Base-by-base conservation (phyloP, 2,329 filamentous ascomycete species). In the Trichoderma sp. region DNA sequence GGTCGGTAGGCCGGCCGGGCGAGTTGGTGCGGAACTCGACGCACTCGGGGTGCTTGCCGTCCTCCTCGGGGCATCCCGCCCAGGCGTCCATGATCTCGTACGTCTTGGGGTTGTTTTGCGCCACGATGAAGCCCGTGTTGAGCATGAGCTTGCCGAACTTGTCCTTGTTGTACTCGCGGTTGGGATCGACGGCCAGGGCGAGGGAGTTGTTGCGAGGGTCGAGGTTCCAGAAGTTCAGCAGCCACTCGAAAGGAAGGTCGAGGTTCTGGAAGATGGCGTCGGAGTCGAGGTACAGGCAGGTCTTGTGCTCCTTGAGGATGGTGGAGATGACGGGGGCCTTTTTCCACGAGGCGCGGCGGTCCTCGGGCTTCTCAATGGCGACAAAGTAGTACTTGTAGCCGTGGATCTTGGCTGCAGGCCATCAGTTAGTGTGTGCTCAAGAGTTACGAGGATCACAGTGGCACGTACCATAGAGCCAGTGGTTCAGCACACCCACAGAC, bases 41-140 rank as follows among this genome's bases (percentile, higher is more conserved):
- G 69, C 79, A 81, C 17, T 76, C 74, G 51, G 77, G 75, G 66
- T 74, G 74, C 67, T 74, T 76, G 68, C 75, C 75, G 51, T 72
- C 70, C 10, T 80, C 78, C 50, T 78, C 72, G 28, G 79, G 74
- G 68, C 79, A 81, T 56, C 72, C 72, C 41, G 76, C 74, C 82
- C 82, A 84, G 51, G 80, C 80, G 66, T 80, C 77, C 45, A 84
- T 74, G 43, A 85, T 81, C 39, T 80, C 75, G 67, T 78, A 78
- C 0, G 81, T 82, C 67, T 77, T 78, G 17, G 76, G 71, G 69
- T 81, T 81, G 72, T 83, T 82, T 73, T 84, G 82, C 3, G 82
- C 78, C 45, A 84, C 74, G 71, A 84, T 82, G 75, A 84, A 84
- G 19, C 82, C 82, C 1, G 82, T 82, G 74, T 84, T 84, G 69